phyloP scores from a whole-genome alignment of 306 rosid species.

The Cucurbita argyrosperma region DNA sequence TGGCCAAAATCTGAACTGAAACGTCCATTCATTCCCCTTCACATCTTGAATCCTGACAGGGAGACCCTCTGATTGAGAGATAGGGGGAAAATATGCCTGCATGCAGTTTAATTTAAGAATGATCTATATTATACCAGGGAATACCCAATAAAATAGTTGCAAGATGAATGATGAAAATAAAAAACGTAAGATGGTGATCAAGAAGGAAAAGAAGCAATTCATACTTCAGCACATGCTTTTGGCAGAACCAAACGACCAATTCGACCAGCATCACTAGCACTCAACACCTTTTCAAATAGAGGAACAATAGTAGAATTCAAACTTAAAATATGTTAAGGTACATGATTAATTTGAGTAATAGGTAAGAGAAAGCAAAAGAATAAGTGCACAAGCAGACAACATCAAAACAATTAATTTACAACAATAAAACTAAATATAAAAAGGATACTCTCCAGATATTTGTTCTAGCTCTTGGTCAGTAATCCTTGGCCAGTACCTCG shows the following conservation, averaged over 20 bases:
- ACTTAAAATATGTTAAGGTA: constrained; percentile 53
- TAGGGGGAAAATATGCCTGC: constrained; percentile 92
- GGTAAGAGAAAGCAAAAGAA: background rate
- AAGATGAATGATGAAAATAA: background rate
- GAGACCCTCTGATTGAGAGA: constrained; percentile 89
- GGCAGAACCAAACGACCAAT: constrained; percentile 98
- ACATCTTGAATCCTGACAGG: constrained; percentile 81
- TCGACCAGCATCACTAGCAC: constrained; percentile 99
- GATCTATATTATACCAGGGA: background rate
- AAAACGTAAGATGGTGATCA: background rate
- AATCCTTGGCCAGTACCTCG: constrained; percentile 97
- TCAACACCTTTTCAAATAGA: constrained; percentile 84
- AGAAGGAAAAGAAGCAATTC: constrained; percentile 6
- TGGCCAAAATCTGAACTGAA: constrained; percentile 99
- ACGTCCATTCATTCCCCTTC: constrained; percentile 92
- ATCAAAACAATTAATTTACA: background rate
- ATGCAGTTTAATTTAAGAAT: constrained; percentile 23
- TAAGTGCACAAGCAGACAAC: background rate
- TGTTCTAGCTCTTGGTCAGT: constrained; percentile 90
- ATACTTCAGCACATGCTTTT: constrained; percentile 98
- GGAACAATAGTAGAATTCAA: constrained; percentile 91
- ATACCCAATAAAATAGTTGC: background rate
- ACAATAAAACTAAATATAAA: constrained; percentile 1
- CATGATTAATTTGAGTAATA: constrained; percentile 10
- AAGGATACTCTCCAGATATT: constrained; percentile 92